phyloP scores from a whole-genome alignment of 129 eudicot species.

The Tanacetum coccineum region DNA sequence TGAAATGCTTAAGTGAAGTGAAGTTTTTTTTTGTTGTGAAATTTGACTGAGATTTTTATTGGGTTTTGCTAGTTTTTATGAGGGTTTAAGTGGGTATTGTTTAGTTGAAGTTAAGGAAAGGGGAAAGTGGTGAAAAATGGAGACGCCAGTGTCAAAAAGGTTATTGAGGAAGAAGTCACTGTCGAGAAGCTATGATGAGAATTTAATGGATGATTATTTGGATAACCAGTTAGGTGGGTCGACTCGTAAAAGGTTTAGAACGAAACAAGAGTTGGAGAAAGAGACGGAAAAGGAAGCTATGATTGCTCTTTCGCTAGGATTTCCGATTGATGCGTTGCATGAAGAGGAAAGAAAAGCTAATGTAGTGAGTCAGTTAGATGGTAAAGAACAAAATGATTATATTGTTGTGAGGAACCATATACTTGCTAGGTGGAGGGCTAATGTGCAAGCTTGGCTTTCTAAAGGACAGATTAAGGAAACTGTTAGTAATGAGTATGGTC shows the following conservation, averaged over 20 bases:
- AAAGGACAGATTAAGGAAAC: conserved; percentile 73
- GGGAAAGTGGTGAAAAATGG: conserved; percentile 14
- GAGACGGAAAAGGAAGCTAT: conserved; percentile 86
- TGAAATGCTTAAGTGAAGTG: conserved; percentile 9
- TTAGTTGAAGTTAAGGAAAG: not conserved
- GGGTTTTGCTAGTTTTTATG: not conserved
- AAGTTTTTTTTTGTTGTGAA: too few species aligned
- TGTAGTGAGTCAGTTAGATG: conserved; percentile 64
- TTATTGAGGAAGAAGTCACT: conserved; percentile 53
- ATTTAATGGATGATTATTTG: conserved; percentile 74
- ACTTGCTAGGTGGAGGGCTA: conserved; percentile 78
- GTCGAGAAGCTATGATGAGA: conserved; percentile 68
- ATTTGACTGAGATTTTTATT: too few species aligned
- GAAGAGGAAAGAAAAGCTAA: conserved; percentile 73
- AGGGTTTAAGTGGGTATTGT: not conserved
- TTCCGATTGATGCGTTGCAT: conserved; percentile 69
- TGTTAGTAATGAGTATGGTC: conserved; percentile 62
- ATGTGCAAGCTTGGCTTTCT: conserved; percentile 69
- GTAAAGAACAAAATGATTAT: conserved; percentile 82
- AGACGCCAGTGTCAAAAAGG: conserved; percentile 50
- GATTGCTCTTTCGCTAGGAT: conserved; percentile 85
- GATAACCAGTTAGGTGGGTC: conserved; percentile 63
- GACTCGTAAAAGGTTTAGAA: conserved; percentile 49
- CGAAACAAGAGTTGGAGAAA: conserved; percentile 66
- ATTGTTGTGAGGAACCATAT: conserved; percentile 90